phyloP scores from a whole-genome alignment of 371 early-diverging fungal genomes.

The Zychaea mexicana region DNA sequence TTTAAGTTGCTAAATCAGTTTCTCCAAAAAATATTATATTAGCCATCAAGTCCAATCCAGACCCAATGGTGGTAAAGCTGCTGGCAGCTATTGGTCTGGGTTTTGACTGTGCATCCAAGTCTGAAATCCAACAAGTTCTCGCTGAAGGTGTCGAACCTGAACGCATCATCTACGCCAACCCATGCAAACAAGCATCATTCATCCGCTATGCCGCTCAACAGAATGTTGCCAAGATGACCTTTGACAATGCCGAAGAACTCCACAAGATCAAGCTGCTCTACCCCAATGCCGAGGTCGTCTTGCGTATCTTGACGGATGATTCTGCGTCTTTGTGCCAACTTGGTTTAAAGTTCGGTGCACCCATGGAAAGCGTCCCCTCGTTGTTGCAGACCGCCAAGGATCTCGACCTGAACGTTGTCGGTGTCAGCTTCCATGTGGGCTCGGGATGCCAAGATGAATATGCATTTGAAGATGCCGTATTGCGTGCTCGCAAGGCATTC shows the following conservation, averaged over 20 bases:
- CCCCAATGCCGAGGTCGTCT: conserved; percentile 85
- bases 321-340: conserved; percentile 90
- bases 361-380: conserved; percentile 62
- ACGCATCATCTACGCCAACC: conserved; percentile 96
- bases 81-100: conserved; percentile 85
- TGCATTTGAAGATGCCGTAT: conserved; percentile 91
- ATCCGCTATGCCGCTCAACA: conserved; percentile 81
- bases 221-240: conserved; percentile 92
- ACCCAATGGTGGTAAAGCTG: conserved; percentile 82
- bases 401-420: conserved; percentile 86
- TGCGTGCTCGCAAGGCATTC: conserved; percentile 84
- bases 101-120: conserved; percentile 94
- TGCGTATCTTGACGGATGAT: conserved; percentile 96
- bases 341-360: conserved; percentile 97
- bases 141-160: conserved; percentile 75
- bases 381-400: conserved; percentile 78
- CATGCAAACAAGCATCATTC: conserved; percentile 96
- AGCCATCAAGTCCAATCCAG: conserved; percentile 97
- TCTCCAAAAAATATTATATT: background rate
- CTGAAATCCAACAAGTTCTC: conserved; percentile 87
- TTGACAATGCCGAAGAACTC: conserved; percentile 97
- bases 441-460: conserved; percentile 89
- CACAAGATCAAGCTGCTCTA: conserved; percentile 84
- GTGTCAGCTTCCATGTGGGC: conserved; percentile 95
- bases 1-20: too few species aligned